Conservation (phyloP, 345 rosid genomes). For the Linum trigynum region DNA sequence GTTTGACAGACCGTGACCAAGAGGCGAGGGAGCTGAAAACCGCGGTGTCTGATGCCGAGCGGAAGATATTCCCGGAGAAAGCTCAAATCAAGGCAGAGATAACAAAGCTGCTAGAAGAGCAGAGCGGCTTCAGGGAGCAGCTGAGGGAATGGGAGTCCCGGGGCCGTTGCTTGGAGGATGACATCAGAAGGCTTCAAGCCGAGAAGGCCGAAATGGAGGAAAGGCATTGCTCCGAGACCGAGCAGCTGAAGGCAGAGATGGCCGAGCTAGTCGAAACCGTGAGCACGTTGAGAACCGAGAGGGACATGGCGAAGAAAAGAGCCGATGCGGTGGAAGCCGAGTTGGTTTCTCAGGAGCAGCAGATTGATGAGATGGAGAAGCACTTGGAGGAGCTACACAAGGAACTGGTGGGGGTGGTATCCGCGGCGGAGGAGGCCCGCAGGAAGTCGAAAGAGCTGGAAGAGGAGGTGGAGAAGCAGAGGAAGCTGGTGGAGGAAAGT, state of each 20-base stretch:
- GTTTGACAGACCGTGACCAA: slow-evolving; percentile 30
- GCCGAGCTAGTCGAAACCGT: slow-evolving; percentile 24
- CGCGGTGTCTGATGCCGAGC: slow-evolving; percentile 37
- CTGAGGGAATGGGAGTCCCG: slow-evolving; percentile 36
- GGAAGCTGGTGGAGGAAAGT: slow-evolving; percentile 10
- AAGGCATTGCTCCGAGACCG: slow-evolving; percentile 23
- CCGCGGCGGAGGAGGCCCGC: slow-evolving; percentile 24
- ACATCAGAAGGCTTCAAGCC: slow-evolving; percentile 22
- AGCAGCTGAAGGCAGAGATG: slow-evolving; percentile 33
- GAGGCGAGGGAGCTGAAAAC: slow-evolving; percentile 31
- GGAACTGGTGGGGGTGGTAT: slow-evolving; percentile 26
- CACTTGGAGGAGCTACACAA: slow-evolving; percentile 24
- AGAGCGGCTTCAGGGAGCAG: slow-evolving; percentile 25
- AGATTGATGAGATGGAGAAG: slow-evolving; percentile 36
- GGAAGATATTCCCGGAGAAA: slow-evolving; percentile 42
- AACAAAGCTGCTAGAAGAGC: slow-evolving; percentile 33
- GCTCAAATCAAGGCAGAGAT: slow-evolving; percentile 43
- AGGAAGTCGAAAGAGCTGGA: slow-evolving; percentile 40
- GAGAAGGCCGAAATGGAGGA: slow-evolving; percentile 36
- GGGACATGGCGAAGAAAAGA: slow-evolving; percentile 35
- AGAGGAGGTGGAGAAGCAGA: slow-evolving; percentile 33
- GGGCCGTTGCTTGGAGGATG: slow-evolving; percentile 32
- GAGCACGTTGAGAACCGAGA: slow-evolving; percentile 39
- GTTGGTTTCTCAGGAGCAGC: slow-evolving; percentile 31
- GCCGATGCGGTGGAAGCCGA: slow-evolving; percentile 36